Evolutionary conservation across 345 rosid species (phyloP), one percentile per base, ranked within the genome.

Genomic region (Adansonia digitata): DNA sequence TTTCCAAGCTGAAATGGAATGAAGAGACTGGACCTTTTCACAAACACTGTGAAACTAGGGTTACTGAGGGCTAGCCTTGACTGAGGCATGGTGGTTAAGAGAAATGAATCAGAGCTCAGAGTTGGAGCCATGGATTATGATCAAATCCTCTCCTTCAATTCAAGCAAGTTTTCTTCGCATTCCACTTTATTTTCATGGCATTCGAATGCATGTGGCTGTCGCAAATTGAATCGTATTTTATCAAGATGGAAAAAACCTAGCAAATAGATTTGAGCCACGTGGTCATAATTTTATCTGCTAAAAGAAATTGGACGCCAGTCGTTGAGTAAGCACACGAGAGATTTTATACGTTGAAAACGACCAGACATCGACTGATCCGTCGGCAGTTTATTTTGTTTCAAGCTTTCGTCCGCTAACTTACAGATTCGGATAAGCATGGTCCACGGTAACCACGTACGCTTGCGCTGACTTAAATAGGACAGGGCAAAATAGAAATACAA

Each of bases 31-130:
- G 87, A 61, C 72, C 79, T 86, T 75, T 94, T 89, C 77, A 95
- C 89, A 20, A 65, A 79, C 13, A 89, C 85, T 4, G 86, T 71
- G 71, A 90, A 74, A 27, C 85, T 79, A 5, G 86, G 82, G 65
- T 78, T 81, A 74, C 68, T 83, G 77, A 77, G 77, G 49, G 76
- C 71, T 34, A 78, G 72, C 77, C 83, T 79, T 2, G 85, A 78
- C 69, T 60, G 81, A n/a, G 86, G 87, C 0, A 90, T 35, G 42
- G 90, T 74, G 52, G 84, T 84, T 26, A 86, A 80, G 40, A 79
- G 90, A 72, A 94, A 88, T 40, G 97, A 86, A 72, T 80, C 83
- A 69, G 97, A 86, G 71, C 97, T 78, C 51, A 91, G 87, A 42
- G 85, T 72, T 22, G 91, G 86, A 82, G 91, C 88, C 86, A 90